Base-by-base conservation (phyloP, 441 rosid genomes). In the Euphorbia celastroides region DNA sequence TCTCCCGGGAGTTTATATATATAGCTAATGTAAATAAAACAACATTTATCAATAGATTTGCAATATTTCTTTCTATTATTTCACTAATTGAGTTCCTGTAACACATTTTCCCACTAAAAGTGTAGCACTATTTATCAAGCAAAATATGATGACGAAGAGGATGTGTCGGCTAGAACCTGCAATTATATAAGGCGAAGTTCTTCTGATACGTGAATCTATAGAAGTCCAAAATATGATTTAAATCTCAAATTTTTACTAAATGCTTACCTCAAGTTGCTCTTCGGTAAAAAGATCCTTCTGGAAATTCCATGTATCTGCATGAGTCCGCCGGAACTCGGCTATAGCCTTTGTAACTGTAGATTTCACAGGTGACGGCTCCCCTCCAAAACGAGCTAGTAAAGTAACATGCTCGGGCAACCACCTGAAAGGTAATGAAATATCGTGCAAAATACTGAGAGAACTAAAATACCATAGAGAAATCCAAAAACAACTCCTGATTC, bases 391-490 rank as follows among this genome's bases (percentile, higher is more conserved):
- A 62, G 97, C 98, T 69, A 95, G 82, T 69, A 88, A 69, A 23
- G 99, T 92, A 67, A 92, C 93, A 67, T 90, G 96, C 81, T 87
- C 89, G 3, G 98, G 99, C 72, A 95, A 77, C 98, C 98, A 95
- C 68, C 99, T 92, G 64, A 59, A 73, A 60, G 30, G 34, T 59
- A 66, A 54, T 38, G 6, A 55, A 42, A 28, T 26, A 23, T n/a
- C n/a, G 19, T 12, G 19, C 26, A 28, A 31, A 6, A 2, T 36
- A 8, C 23, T n/a, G 5, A 60, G 13, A 58, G 51, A 27, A 27
- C 7, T 26, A 52, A 41, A 19, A 2, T 54, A 42, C n/a, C 9
- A 17, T 17, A n/a, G 11, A n/a, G 7, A 5, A 17, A 44, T 28
- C 55, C 12, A 44, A 9, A 51, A 63, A 63, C 62, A 70, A 17